Base-by-base conservation (phyloP, 257 asterid species). In the Lavandula angustifolia region DNA sequence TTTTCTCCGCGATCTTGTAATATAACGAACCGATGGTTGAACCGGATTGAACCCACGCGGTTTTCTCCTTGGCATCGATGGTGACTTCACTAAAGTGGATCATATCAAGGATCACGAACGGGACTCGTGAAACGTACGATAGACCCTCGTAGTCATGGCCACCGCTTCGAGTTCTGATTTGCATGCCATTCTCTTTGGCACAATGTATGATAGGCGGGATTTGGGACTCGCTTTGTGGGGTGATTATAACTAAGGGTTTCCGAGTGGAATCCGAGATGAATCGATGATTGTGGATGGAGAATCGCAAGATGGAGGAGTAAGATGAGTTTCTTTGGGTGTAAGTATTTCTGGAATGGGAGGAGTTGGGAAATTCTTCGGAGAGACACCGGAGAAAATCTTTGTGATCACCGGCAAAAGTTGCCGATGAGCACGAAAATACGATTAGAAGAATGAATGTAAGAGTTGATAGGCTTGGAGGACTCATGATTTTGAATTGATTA, bases 11-110 rank as follows among this genome's bases (percentile, higher is more conserved):
- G n/a, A 78, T 63, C 13, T 66, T 43, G 16, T 78, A 78, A 31
- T 70, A 78, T 0, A 78, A 8, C 7, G 68, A 56, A 12, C 82
- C 82, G 5, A 64, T 62, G 47, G 69, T 56, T 27, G 82, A 51
- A 5, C 82, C 79, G n/a, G 64, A 49, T 12, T 64, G 56, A n/a
- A 75, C 76, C 78, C 78, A 79, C 0, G 84, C 81, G 1, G 76
- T 63, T 42, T 79, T 73, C 34, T 65, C 40, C 38, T 27, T 48
- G 3, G 8, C 78, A 10, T 79, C 67, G 0, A 79, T 18, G 0
- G 50, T 66, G 10, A 75, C 44, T 22, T 70, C 46, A 14, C 74
- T 63, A 16, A 79, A 42, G 3, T 79, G 72, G 76, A 72, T 59
- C 73, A 75, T 56, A 38, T 79, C 81, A 31, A 79, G 38, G 50